Conservation (phyloP, 2,329 filamentous ascomycete genomes). For the Emmonsiellopsis sp. region DNA sequence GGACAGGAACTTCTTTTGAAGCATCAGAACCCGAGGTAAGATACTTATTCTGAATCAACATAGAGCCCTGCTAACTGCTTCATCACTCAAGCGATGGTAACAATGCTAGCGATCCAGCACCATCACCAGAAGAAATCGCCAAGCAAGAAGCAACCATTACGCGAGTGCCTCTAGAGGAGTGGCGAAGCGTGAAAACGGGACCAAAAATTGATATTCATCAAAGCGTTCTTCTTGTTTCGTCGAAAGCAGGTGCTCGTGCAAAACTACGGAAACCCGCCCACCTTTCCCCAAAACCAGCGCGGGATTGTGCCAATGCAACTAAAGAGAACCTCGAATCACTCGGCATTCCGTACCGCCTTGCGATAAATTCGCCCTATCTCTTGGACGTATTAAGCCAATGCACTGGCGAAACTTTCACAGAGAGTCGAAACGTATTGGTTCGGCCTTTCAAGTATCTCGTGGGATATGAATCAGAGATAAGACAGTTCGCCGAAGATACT, state of each 20-base stretch:
- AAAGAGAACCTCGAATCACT: background rate
- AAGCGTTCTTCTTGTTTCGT: background rate
- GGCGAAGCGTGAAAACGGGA: background rate
- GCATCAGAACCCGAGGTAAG: too few species aligned
- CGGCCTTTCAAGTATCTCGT: conserved; percentile 2
- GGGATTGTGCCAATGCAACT: background rate
- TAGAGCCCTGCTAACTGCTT: too few species aligned
- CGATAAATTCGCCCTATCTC: background rate
- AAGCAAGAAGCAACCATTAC: background rate
- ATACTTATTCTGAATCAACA: too few species aligned
- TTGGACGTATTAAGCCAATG: background rate
- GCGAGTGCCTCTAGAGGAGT: background rate
- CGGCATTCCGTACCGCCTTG: background rate
- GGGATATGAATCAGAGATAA: background rate
- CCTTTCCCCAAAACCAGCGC: background rate
- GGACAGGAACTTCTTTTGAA: too few species aligned
- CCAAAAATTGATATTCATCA: background rate
- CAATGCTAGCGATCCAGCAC: background rate
- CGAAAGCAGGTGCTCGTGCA: background rate
- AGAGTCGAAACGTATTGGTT: background rate
- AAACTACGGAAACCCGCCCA: background rate
- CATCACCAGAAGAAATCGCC: background rate
- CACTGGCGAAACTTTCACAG: background rate
- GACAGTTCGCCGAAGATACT: background rate
- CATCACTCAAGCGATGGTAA: background rate